Conservation (phyloP, 176 grass and related monocot species). For the Oryza glumipatula region DNA sequence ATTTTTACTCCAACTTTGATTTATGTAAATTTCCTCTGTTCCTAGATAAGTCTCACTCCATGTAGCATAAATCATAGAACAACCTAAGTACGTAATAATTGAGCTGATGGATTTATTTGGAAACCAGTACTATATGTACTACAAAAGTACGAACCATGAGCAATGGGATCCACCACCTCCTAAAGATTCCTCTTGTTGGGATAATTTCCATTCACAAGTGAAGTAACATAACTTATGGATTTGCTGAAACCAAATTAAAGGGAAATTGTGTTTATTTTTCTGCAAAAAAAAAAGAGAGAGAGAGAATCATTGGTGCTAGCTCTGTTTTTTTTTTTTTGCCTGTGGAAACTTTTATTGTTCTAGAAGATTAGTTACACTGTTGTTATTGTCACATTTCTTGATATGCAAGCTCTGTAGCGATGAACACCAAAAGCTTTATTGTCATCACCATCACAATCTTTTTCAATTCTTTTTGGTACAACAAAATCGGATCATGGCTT, state of each 20-base stretch:
- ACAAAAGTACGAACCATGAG: conserved; percentile 21
- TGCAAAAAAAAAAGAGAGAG: neutral
- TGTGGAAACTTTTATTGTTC: neutral
- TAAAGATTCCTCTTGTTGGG: conserved; percentile 56
- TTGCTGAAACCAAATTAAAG: neutral
- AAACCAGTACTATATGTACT: neutral
- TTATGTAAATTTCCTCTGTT: neutral
- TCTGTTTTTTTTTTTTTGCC: neutral
- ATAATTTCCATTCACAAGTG: conserved; percentile 8
- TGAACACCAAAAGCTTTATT: neutral
- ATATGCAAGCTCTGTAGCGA: neutral
- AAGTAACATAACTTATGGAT: neutral
- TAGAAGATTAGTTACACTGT: neutral
- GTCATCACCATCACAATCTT: neutral
- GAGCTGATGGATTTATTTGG: conserved; percentile 23
- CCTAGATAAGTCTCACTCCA: no score
- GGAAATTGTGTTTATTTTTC: neutral
- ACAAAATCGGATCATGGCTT: neutral
- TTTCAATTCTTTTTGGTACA: conserved; percentile 1
- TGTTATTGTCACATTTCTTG: conserved; percentile 5
- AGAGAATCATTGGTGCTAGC: neutral
- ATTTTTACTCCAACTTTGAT: no score
- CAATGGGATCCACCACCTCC: conserved; percentile 44
- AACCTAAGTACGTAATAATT: conserved; percentile 21
- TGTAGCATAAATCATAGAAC: neutral